Evolutionary conservation across 1,139 yeast genomes (phyloP), one percentile per base, ranked within the genome.

Genomic region (Arxiozyma telluris): DNA sequence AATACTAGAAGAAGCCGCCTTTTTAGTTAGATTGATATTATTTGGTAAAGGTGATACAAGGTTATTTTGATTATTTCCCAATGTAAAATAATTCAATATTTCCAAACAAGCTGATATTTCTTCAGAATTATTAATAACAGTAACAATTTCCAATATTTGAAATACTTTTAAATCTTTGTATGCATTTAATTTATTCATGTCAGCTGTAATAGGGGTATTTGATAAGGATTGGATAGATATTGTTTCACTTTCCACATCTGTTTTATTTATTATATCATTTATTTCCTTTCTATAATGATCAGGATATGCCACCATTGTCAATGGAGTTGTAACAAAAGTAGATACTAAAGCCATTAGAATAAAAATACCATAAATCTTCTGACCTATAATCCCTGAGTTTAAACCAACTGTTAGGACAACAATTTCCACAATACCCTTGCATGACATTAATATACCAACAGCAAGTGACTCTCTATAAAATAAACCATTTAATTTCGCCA

Each of bases 391-490:
- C 0, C 79, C 79, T 2, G 93, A 85, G 58, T 80, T 81, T 55
- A 85, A 75, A 53, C 95, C 95, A 49, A 84, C 82, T 50, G 81
- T 82, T 58, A 87, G 74, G 25, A 86, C 94, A 50, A 87, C 91
- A 64, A 87, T 82, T 69, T 84, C 91, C 39, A 85, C 91, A 59
- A 85, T 84, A 70, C 95, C 95, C 68, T 87, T 87, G 75, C 95
- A 87, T 12, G 91, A 84, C 93, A 87, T 86, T 61, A 87, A 75
- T n/a, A 84, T 79, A 53, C 94, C 94, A 41, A 85, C 91, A 1
- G 90, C 77, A 41, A 83, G 68, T 1, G 89, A 80, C 65, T 86
- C 93, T 63, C 89, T 77, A 84, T 86, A 83, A 50, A 76, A 74
- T 51, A 86, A 71, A 3, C 85, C 86, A 64, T 78, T 78, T 44